phyloP scores from a whole-genome alignment of 495 filamentous ascomycete species.

The Xylaria sp. region DNA sequence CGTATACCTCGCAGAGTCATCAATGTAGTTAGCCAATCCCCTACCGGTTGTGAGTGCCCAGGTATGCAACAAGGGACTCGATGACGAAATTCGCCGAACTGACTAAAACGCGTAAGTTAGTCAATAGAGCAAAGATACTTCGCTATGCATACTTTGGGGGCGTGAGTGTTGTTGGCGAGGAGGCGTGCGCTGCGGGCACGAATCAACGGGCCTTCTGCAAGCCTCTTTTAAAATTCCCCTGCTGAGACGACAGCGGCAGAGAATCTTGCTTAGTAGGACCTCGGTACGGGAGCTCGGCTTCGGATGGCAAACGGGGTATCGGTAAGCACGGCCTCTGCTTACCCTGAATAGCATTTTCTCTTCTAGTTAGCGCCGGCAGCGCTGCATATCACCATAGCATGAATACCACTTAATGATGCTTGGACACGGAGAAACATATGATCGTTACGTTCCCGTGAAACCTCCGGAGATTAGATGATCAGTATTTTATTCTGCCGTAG shows the following conservation, averaged over 20 bases:
- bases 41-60: background rate
- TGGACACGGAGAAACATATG: no score
- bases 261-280: background rate
- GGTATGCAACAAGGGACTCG: background rate
- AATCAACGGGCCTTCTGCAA: background rate
- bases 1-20: background rate
- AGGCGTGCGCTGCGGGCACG: background rate
- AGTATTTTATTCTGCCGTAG: no score
- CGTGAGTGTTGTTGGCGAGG: background rate
- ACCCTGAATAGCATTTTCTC: background rate
- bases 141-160: background rate
- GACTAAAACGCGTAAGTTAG: conserved; percentile 5
- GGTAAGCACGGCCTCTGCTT: background rate
- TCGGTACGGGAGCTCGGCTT: background rate
- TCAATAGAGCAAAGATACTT: background rate
- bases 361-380: no score
- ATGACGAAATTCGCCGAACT: background rate
- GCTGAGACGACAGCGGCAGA: background rate
- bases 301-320: background rate
- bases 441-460: no score
- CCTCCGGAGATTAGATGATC: no score
- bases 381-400: no score
- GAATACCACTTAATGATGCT: no score
- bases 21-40: background rate
- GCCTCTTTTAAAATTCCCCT: background rate